Conservation (phyloP, 192 early-diverging fungal species). For the Glomus cerebriforme region DNA sequence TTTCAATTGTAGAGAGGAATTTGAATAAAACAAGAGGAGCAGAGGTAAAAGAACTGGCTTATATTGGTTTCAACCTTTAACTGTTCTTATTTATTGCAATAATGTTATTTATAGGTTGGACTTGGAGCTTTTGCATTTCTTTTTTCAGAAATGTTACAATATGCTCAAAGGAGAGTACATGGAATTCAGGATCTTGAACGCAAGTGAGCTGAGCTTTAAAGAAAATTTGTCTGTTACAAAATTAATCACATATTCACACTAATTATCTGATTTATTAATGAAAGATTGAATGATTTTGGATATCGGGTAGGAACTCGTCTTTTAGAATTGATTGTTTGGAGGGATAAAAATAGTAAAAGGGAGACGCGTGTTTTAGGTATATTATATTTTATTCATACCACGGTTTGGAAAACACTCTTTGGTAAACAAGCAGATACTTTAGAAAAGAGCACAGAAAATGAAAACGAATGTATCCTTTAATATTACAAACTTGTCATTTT, state of each 20-base stretch:
- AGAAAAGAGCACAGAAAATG: constrained; percentile 93
- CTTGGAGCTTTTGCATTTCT: constrained; percentile 86
- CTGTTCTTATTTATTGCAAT: not conserved
- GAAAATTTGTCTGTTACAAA: not conserved
- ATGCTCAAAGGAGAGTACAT: constrained; percentile 93
- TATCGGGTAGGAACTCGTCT: constrained; percentile 89
- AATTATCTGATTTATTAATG: not conserved
- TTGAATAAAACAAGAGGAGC: constrained; percentile 69
- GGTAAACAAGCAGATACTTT: constrained; percentile 95
- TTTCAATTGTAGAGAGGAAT: constrained; percentile 72
- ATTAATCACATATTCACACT: not conserved
- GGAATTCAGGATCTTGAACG: constrained; percentile 96
- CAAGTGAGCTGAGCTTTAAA: constrained; percentile 65
- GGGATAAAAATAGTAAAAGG: constrained; percentile 86
- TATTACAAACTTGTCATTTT: not conserved
- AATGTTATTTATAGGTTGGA: constrained; percentile 54
- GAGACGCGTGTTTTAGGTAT: constrained; percentile 88
- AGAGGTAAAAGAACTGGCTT: constrained; percentile 58
- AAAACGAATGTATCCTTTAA: constrained; percentile 84
- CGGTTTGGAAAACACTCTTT: constrained; percentile 94
- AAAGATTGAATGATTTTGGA: constrained; percentile 86
- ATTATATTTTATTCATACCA: constrained; percentile 91
- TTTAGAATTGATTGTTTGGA: constrained; percentile 87
- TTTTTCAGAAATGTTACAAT: constrained; percentile 94
- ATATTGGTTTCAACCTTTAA: constrained; percentile 3